Conservation (phyloP, 2,329 filamentous ascomycete species). For the Madurella mycetomatis region DNA sequence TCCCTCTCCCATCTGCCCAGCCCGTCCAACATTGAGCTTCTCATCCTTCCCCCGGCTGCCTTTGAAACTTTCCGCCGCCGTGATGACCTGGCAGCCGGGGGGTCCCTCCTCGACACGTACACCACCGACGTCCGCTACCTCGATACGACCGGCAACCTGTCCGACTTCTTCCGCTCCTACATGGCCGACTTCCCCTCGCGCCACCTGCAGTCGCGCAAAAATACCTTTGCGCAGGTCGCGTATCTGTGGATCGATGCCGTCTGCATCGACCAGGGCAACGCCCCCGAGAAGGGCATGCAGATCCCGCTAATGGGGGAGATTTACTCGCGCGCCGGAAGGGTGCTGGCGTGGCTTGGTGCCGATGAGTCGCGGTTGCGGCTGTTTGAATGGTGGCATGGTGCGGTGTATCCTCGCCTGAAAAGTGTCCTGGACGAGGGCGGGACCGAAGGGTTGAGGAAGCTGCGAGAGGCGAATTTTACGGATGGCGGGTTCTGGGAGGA, state of each 20-base stretch:
- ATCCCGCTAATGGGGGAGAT: conserved; percentile 18
- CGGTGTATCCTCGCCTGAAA: conserved; percentile 1
- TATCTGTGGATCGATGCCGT: conserved; percentile 16
- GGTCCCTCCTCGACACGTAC: conserved; percentile 8
- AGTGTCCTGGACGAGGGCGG: background rate
- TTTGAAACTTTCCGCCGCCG: conserved; percentile 7
- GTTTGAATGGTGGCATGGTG: conserved; percentile 11
- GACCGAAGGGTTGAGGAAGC: background rate
- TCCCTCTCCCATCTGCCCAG: background rate
- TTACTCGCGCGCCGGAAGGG: conserved; percentile 8
- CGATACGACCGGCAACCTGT: conserved; percentile 5
- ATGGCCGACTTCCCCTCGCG: background rate
- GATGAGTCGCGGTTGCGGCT: conserved; percentile 3
- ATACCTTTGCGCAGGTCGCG: background rate
- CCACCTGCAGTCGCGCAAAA: background rate
- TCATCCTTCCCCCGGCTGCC: conserved; percentile 3
- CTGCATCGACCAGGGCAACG: conserved; percentile 15
- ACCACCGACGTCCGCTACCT: conserved; percentile 1
- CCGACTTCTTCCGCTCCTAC: conserved; percentile 11
- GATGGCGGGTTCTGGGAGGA: conserved; percentile 8
- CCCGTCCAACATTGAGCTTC: conserved; percentile 1
- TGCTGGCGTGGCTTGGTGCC: conserved; percentile 15
- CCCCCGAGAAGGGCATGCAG: conserved; percentile 11
- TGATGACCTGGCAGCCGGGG: conserved; percentile 5
- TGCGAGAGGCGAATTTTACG: conserved; percentile 3